A percentile compares a stretch with the other conserved stretches of the same genome.
These are phyloP conservation scores for Gymnopus androsaceus DNA, from an alignment of 1,284 basidiomycete species.

Conservation along the genomic window DNA sequence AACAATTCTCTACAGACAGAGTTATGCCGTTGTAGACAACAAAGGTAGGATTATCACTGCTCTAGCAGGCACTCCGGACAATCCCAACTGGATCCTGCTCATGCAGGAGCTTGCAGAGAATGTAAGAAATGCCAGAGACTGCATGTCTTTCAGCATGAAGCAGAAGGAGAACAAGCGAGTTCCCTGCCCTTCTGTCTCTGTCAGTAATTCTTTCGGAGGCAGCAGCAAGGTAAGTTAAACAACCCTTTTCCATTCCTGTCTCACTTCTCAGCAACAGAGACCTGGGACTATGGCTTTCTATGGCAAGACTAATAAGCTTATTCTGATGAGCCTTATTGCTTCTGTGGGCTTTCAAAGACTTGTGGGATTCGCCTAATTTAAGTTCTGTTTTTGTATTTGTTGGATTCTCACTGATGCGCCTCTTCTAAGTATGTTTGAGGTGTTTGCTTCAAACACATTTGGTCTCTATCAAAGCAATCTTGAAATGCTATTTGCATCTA, in stretches of 20 bases:
- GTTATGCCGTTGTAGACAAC: not conserved
- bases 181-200: constrained; percentile 1
- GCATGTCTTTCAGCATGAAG: not conserved
- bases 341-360: not conserved
- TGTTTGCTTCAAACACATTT: not conserved
- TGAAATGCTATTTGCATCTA: not conserved
- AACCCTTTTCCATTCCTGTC: not conserved
- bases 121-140: not conserved
- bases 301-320: not conserved
- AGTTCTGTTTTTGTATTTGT: not conserved
- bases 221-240: constrained; percentile 2
- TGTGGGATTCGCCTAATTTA: constrained; percentile 6
- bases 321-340: not conserved
- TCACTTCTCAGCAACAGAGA: not conserved
- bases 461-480: not conserved
- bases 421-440: constrained; percentile 1
- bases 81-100: not conserved
- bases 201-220: constrained; percentile 9
- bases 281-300: not conserved
- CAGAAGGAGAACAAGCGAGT: not conserved
- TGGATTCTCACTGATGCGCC: not conserved
- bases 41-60: not conserved
- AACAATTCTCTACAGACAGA: not conserved
- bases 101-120: not conserved
- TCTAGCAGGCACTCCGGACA: not conserved